phyloP scores from a whole-genome alignment of 345 rosid species.

The Salix exigua region DNA sequence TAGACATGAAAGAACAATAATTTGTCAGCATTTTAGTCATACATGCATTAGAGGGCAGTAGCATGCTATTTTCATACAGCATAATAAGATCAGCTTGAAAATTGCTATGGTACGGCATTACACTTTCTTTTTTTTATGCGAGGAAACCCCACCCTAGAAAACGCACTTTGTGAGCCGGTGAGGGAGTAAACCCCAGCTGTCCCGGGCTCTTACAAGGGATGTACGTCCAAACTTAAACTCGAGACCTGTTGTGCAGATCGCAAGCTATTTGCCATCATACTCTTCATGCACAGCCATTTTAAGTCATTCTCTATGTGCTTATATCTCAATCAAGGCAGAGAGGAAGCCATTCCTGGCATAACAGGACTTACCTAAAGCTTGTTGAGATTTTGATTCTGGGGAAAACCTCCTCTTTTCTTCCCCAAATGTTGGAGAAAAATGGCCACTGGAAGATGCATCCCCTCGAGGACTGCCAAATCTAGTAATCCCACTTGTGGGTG shows the following conservation, averaged over 20 bases:
- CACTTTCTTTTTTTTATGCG: not conserved
- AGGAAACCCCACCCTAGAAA: too few species aligned
- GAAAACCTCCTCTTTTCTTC: constrained; percentile 49
- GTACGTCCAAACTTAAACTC: too few species aligned
- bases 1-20: not conserved
- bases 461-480: constrained; percentile 22
- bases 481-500: not conserved
- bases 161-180: too few species aligned
- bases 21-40: not conserved
- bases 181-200: too few species aligned
- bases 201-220: too few species aligned
- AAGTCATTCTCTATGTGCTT: not conserved
- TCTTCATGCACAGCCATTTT: not conserved
- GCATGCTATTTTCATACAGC: not conserved
- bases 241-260: too few species aligned
- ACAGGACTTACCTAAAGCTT: constrained; percentile 40
- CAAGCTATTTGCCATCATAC: too few species aligned
- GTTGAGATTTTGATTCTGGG: constrained; percentile 50
- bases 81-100: not conserved
- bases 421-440: constrained; percentile 33
- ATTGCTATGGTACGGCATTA: not conserved
- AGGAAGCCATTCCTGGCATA: constrained; percentile 34
- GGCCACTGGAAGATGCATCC: constrained; percentile 21
- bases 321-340: not conserved
- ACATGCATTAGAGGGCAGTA: not conserved